A percentile compares a stretch with the other conserved stretches of the same genome.
Conservation (phyloP, 2,329 filamentous ascomycete genomes). For the Ophiostoma novo-ulmi region DNA sequence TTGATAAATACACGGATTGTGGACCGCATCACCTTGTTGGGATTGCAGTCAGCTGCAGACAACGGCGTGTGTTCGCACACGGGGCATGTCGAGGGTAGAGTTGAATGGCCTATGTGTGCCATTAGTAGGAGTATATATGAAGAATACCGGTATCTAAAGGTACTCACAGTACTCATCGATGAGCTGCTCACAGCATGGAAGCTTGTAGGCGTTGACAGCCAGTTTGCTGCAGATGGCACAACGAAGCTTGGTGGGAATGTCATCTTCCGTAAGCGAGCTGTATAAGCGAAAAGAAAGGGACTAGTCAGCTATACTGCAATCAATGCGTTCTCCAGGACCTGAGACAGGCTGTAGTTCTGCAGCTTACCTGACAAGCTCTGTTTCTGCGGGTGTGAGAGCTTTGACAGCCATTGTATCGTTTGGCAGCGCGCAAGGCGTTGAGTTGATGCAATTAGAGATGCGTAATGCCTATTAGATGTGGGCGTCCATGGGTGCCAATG, state of each 20-base stretch:
- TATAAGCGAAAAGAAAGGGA: neutral
- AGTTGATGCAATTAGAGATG: neutral
- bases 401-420: conserved; percentile 28
- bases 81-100: conserved; percentile 73
- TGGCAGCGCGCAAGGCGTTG: neutral
- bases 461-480: conserved; percentile 10
- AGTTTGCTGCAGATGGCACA: conserved; percentile 91
- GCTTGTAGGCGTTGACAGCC: conserved; percentile 81
- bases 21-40: conserved; percentile 84
- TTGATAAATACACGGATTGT: conserved; percentile 89
- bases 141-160: neutral
- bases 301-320: neutral
- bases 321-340: neutral
- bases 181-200: conserved; percentile 91
- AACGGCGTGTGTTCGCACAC: conserved; percentile 91
- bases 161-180: conserved; percentile 83
- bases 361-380: conserved; percentile 54
- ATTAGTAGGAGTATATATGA: neutral
- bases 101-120: conserved; percentile 49
- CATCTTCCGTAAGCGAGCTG: conserved; percentile 72
- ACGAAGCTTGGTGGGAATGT: conserved; percentile 92
- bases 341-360: neutral
- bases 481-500: conserved; percentile 17
- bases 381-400: conserved; percentile 46
- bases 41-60: conserved; percentile 77